A percentile compares a stretch with the other conserved stretches of the same genome.
Conservation (phyloP, 306 rosid genomes). For the Ochetophila trinervis region DNA sequence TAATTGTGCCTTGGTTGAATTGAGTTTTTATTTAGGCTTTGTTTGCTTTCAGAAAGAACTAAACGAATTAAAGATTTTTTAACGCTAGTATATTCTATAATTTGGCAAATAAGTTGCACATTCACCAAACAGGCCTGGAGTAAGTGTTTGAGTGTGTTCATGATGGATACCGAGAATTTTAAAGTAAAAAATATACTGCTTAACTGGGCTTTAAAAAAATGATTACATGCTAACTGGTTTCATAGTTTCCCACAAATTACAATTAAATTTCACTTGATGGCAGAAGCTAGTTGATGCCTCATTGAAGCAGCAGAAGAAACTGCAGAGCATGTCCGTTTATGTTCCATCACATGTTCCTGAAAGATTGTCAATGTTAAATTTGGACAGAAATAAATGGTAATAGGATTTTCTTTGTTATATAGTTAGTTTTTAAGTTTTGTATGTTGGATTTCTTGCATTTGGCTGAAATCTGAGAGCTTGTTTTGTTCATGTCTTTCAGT, state of each 20-base stretch:
- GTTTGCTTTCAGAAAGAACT: too few relatives aligned
- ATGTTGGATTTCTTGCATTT: slow-evolving; percentile 2
- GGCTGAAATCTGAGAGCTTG: slow-evolving; percentile 16
- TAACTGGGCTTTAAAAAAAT: not conserved
- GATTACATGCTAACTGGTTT: not conserved
- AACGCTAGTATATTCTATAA: too few relatives aligned
- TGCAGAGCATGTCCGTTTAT: slow-evolving; percentile 63
- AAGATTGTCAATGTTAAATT: slow-evolving; percentile 36
- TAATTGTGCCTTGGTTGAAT: not conserved
- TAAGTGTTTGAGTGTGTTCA: not conserved
- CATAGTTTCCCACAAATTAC: slow-evolving; percentile 16
- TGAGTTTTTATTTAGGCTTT: not conserved
- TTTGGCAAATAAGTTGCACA: too few relatives aligned
- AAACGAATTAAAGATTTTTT: too few relatives aligned
- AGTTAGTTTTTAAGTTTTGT: not conserved
- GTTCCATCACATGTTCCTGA: slow-evolving; percentile 50
- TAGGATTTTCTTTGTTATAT: not conserved
- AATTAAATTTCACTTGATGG: slow-evolving; percentile 21
- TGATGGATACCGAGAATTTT: too few relatives aligned
- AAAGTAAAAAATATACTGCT: too few relatives aligned
- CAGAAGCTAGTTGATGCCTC: slow-evolving; percentile 72
- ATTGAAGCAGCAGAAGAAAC: slow-evolving; percentile 70
- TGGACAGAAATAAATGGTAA: slow-evolving; percentile 56
- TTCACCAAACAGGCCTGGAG: not conserved
- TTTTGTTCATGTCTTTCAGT: slow-evolving; percentile 38